Conservation (phyloP, 1,284 basidiomycete genomes). For the Erythrobasidium hasegawianum region DNA sequence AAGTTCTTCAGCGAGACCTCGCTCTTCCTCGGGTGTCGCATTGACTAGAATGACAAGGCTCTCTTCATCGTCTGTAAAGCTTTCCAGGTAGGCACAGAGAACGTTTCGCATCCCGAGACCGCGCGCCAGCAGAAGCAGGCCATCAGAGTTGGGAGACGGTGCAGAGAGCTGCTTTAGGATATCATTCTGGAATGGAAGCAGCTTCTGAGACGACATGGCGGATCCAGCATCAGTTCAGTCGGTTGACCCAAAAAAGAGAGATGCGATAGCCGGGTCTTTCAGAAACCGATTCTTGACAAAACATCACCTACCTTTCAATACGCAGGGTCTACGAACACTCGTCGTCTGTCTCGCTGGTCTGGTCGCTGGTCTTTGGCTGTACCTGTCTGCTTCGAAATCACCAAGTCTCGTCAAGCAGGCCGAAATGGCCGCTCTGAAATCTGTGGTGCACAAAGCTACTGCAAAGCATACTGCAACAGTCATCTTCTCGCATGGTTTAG, state of each 20-base stretch:
- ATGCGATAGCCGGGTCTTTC: no score
- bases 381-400: background rate
- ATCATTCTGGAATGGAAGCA: constrained; percentile 42
- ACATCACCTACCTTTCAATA: background rate
- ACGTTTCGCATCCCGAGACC: constrained; percentile 78
- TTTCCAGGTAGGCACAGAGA: constrained; percentile 61
- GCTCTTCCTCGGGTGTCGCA: constrained; percentile 79
- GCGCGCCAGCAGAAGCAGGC: constrained; percentile 77
- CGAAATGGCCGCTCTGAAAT: constrained; percentile 19
- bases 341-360: background rate
- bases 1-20: constrained; percentile 85
- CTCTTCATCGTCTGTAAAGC: constrained; percentile 75
- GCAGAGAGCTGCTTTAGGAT: constrained; percentile 36
- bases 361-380: background rate
- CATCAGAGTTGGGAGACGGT: constrained; percentile 47
- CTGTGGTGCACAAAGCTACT: constrained; percentile 19
- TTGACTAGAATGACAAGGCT: constrained; percentile 80
- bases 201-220: constrained; percentile 22
- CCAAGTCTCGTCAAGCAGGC: background rate
- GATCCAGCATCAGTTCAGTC: background rate
- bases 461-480: constrained; percentile 74
- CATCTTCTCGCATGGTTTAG: constrained; percentile 70
- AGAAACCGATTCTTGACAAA: background rate
- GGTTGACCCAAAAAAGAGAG: no score
- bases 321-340: background rate